Conservation (phyloP, 371 early-diverging fungal species). For the Batkoa obscura region DNA sequence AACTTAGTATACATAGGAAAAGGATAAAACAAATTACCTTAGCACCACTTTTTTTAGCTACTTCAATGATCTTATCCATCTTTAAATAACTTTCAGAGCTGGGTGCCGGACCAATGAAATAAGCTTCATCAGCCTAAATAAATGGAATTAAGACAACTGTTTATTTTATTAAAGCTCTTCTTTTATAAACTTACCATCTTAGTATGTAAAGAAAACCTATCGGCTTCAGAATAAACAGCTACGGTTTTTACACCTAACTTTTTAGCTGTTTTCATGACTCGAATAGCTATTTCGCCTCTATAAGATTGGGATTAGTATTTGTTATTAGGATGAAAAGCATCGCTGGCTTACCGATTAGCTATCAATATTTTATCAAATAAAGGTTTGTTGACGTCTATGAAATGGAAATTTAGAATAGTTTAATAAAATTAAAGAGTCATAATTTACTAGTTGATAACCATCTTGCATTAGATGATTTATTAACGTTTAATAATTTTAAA, state of each 20-base stretch:
- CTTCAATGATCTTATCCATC: constrained; percentile 65
- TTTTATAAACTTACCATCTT: constrained; percentile 33
- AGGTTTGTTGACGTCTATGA: constrained; percentile 21
- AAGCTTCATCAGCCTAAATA: constrained; percentile 78
- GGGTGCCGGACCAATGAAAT: constrained; percentile 72
- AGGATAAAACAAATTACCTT: constrained; percentile 23
- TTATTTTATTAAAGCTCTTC: background rate
- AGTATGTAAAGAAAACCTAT: constrained; percentile 62
- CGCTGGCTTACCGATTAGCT: constrained; percentile 54
- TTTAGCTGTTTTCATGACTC: constrained; percentile 70
- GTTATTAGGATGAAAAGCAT: constrained; percentile 51
- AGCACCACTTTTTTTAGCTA: constrained; percentile 61
- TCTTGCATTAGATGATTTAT: no score
- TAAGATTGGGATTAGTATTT: background rate
- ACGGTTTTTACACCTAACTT: constrained; percentile 87
- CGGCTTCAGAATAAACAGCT: constrained; percentile 88
- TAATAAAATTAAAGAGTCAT: background rate
- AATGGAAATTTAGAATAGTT: background rate
- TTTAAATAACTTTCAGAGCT: constrained; percentile 71
- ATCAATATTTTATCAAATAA: constrained; percentile 72
- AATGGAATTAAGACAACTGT: background rate
- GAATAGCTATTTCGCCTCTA: constrained; percentile 77
- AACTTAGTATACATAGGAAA: background rate
- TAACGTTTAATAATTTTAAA: no score
- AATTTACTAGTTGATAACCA: background rate